phyloP scores from a whole-genome alignment of 2,329 filamentous ascomycete species.

The Cercospora berteroae region DNA sequence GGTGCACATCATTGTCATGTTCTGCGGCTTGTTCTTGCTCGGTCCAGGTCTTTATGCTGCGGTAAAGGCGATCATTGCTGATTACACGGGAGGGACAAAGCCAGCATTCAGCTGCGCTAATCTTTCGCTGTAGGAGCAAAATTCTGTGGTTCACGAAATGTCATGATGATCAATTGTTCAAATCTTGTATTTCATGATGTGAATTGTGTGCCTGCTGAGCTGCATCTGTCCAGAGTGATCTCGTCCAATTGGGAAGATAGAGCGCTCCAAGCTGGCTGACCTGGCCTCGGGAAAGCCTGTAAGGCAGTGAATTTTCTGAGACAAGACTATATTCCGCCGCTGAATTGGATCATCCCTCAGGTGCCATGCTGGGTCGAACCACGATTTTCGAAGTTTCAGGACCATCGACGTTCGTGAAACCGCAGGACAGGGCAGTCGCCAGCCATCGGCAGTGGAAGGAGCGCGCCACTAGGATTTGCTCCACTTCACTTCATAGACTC shows the following conservation, averaged over 20 bases:
- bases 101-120: constrained; percentile 54
- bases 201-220: no score
- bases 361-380: no score
- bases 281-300: no score
- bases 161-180: background rate
- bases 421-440: background rate
- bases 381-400: no score
- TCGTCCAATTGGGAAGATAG: no score
- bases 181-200: background rate
- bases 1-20: constrained; percentile 48
- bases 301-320: no score
- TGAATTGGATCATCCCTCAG: no score
- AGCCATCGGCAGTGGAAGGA: background rate
- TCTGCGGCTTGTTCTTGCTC: constrained; percentile 49
- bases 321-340: no score
- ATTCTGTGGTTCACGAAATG: background rate
- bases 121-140: constrained; percentile 43
- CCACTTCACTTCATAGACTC: background rate
- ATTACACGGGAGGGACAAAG: constrained; percentile 46
- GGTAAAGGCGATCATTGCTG: constrained; percentile 52
- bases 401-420: background rate
- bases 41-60: constrained; percentile 55
- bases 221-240: no score
- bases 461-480: no score
- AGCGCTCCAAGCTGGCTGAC: no score